Conservation (phyloP, 1,139 yeast genomes). For the Yamadazyma blattariae region DNA sequence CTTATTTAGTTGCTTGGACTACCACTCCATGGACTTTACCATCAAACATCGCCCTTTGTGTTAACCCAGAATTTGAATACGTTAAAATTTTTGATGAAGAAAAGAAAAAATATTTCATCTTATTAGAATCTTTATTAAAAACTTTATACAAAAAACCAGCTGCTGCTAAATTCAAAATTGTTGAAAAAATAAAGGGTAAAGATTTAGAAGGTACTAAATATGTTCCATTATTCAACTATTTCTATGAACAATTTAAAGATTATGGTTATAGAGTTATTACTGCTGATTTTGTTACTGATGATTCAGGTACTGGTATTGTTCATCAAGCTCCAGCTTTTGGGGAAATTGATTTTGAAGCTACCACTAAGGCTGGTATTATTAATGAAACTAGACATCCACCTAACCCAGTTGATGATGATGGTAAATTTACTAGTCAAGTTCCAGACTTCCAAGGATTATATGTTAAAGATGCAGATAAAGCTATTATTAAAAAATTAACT, state of each 20-base stretch:
- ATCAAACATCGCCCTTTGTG: constrained; percentile 88
- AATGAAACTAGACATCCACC: constrained; percentile 72
- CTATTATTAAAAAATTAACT: constrained; percentile 80
- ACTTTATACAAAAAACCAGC: constrained; percentile 92
- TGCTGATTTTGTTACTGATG: constrained; percentile 84
- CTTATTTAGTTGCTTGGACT: constrained; percentile 94
- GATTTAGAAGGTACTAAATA: constrained; percentile 78
- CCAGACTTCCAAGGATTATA: constrained; percentile 76
- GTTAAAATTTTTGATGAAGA: constrained; percentile 90
- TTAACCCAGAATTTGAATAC: constrained; percentile 86
- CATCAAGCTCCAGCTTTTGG: constrained; percentile 99
- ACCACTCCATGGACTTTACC: constrained; percentile 99
- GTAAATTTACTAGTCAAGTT: constrained; percentile 75
- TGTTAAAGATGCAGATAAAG: constrained; percentile 94
- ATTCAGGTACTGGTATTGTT: constrained; percentile 98
- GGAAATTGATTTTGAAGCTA: constrained; percentile 93
- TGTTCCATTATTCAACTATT: constrained; percentile 80
- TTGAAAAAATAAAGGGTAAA: constrained; percentile 75
- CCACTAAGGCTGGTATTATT: constrained; percentile 73
- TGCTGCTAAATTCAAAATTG: constrained; percentile 79
- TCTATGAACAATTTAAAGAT: constrained; percentile 69
- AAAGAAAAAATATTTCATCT: constrained; percentile 72
- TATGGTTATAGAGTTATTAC: constrained; percentile 77
- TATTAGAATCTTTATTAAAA: constrained; percentile 77
- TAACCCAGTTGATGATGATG: constrained; percentile 90